Percentiles rank a stretch among this genome's conserved stretches.
These are phyloP conservation scores for Leccinum boreale DNA, from an alignment of 768 basidiomycete genomes.

Conservation along the genomic window DNA sequence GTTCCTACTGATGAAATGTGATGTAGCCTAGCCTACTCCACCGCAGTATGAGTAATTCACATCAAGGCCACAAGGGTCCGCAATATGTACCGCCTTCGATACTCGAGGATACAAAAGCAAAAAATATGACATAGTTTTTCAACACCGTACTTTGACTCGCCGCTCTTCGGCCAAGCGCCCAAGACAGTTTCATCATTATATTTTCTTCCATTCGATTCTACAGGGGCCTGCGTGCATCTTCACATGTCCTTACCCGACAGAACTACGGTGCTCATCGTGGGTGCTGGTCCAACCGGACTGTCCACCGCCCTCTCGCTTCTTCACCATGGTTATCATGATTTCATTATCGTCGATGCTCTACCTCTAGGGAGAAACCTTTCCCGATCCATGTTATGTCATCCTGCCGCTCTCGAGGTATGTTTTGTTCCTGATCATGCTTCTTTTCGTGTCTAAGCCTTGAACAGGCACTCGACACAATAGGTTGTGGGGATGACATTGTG, in stretches of 20 bases:
- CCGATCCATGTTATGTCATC: conserved; percentile 47
- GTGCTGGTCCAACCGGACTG: conserved; percentile 49
- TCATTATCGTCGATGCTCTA: conserved; percentile 43
- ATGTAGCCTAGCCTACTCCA: too few relatives aligned
- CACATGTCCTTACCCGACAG: conserved; percentile 28
- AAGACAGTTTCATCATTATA: too few relatives aligned
- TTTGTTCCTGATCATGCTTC: not conserved
- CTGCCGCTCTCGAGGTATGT: conserved; percentile 12
- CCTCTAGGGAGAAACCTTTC: conserved; percentile 34
- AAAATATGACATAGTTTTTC: too few relatives aligned
- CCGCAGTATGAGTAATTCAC: too few relatives aligned
- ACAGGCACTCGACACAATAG: conserved; percentile 46
- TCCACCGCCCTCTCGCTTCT: conserved; percentile 44
- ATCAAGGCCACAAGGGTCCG: too few relatives aligned
- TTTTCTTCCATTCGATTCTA: too few relatives aligned
- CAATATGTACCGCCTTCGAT: too few relatives aligned
- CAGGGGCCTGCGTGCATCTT: not conserved
- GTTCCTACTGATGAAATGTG: too few relatives aligned
- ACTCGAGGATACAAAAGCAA: too few relatives aligned
- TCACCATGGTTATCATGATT: conserved; percentile 37
- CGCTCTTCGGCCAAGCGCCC: too few relatives aligned
- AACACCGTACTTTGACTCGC: too few relatives aligned
- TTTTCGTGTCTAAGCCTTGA: conserved; percentile 25
- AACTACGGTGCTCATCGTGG: conserved; percentile 47
- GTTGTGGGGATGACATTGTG: conserved; percentile 38